Conservation (phyloP, 257 asterid species). For the Forsythia viridissima region DNA sequence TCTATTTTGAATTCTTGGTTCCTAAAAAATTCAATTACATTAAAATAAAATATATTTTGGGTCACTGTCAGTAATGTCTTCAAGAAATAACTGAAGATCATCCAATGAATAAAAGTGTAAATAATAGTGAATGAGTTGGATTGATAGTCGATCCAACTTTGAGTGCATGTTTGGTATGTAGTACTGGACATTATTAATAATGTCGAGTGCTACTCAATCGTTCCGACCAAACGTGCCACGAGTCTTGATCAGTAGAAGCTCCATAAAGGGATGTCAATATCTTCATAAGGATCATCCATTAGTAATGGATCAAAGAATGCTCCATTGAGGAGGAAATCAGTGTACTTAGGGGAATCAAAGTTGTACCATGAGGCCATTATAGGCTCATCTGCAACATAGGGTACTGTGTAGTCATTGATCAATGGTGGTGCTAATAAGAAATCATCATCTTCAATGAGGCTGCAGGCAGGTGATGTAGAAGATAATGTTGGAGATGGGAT, state of each 20-base stretch:
- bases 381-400: neutral
- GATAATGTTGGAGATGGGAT: constrained; percentile 14
- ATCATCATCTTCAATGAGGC: constrained; percentile 18
- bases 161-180: neutral
- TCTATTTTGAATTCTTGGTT: constrained; percentile 17
- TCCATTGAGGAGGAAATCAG: constrained; percentile 33
- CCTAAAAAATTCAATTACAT: neutral
- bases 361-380: constrained; percentile 29
- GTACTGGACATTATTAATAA: neutral
- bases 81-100: constrained; percentile 23
- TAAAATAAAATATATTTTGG: neutral
- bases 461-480: constrained; percentile 4
- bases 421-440: neutral
- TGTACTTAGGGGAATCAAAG: constrained; percentile 51
- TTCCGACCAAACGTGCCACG: neutral
- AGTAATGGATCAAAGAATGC: constrained; percentile 38
- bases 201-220: neutral
- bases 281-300: constrained; percentile 35
- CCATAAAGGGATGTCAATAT: constrained; percentile 44
- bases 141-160: neutral
- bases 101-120: constrained; percentile 1
- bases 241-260: constrained; percentile 34
- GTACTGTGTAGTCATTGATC: neutral
- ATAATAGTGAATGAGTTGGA: neutral
- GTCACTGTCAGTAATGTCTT: constrained; percentile 17